phyloP scores from a whole-genome alignment of 2,329 filamentous ascomycete genomes.

The Lasiodiplodia gonubiensis region DNA sequence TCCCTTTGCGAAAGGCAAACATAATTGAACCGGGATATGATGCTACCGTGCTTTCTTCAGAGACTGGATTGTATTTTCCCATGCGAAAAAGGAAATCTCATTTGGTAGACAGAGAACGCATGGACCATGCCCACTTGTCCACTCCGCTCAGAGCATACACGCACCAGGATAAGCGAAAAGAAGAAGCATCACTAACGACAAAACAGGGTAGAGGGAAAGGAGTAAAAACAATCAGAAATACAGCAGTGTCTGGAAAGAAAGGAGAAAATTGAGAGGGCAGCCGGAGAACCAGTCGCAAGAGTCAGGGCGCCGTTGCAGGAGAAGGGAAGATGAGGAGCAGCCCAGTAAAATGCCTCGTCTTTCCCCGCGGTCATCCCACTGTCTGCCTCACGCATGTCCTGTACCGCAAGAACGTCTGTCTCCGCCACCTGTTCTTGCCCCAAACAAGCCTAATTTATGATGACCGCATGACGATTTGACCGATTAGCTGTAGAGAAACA shows the following conservation, averaged over 20 bases:
- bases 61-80: constrained; percentile 20
- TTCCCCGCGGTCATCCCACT: constrained; percentile 16
- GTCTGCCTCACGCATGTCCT: not conserved
- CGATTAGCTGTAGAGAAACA: constrained; percentile 26
- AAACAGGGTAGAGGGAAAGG: constrained; percentile 19
- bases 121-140: constrained; percentile 11
- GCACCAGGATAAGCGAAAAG: constrained; percentile 13
- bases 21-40: not conserved
- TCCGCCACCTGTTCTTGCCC: constrained; percentile 13
- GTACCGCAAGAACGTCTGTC: constrained; percentile 5
- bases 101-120: constrained; percentile 17
- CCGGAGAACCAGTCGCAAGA: constrained; percentile 10
- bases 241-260: constrained; percentile 26
- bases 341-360: constrained; percentile 20
- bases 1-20: not conserved
- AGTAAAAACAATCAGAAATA: constrained; percentile 26
- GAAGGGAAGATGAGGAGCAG: constrained; percentile 12
- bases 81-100: constrained; percentile 5
- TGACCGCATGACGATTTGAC: constrained; percentile 25
- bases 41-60: constrained; percentile 9
- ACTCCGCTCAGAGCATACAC: constrained; percentile 26
- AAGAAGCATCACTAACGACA: constrained; percentile 13
- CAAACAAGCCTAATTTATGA: constrained; percentile 19
- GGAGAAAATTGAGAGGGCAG: constrained; percentile 9
- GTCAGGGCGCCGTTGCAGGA: constrained; percentile 8